Base-by-base conservation (phyloP, 1,284 basidiomycete genomes). In the Boletus sp. region DNA sequence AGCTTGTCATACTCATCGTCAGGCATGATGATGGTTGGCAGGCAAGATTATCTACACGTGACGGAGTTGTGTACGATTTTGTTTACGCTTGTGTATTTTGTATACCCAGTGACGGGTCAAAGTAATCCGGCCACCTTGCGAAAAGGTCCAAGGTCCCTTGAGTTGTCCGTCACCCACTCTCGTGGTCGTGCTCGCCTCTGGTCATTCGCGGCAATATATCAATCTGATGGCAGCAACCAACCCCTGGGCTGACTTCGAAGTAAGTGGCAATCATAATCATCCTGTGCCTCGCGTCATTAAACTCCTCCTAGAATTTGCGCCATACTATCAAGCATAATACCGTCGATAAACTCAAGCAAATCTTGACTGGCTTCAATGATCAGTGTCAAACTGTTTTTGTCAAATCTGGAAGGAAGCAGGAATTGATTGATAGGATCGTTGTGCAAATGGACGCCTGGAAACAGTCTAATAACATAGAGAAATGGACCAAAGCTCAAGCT, bases 401-500 rank as follows among this genome's bases (percentile, higher is more conserved):
- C 44, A 86, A 87, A 66, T 76, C 83, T n/a, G 89, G 89, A 29
- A 88, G 85, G 70, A 92, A 92, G 64, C 81, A 86, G 56, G 88
- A 91, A 23, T 76, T 91, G 39, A 89, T 91, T 60, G 81, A 89
- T 61, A 76, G 82, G 51, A 82, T 88, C 52, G 67, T 73, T 35
- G 57, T 57, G 10, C 70, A 74, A 51, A 67, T 91, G 55, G 80
- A 84, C 51, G 52, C 57, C 40, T 88, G 84, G 82, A 77, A 75
- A 59, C 65, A 67, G 46, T 62, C 65, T 1, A 77, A 76, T 58
- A 70, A 73, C 49, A 69, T 75, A 30, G 84, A 84, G 52, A 78
- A 74, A 60, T 90, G 83, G 80, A 64, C 69, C 45, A 84, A 77
- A 57, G 87, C 80, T 26, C 81, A 80, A 60, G 69, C 69, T 26